These are phyloP conservation scores for Cladosporium sp. DNA, from an alignment of 2,329 filamentous ascomycete species.

Conservation along the genomic window DNA sequence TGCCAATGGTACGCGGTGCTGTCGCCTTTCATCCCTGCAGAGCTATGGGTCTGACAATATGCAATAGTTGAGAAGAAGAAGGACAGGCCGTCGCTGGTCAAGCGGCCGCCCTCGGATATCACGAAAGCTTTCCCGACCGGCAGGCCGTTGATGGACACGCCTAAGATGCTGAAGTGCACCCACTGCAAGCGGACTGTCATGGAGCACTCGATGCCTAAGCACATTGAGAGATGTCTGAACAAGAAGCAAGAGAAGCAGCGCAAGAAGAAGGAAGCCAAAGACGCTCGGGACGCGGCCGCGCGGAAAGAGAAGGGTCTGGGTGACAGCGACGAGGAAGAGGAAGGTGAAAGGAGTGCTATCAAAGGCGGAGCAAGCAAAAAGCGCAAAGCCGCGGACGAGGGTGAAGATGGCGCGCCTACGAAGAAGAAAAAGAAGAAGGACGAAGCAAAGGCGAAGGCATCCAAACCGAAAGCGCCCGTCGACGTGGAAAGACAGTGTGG, in stretches of 20 bases:
- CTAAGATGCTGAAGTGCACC: slow-evolving; percentile 77
- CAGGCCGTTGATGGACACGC: slow-evolving; percentile 70
- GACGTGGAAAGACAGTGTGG: slow-evolving; percentile 91
- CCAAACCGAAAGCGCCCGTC: slow-evolving; percentile 82
- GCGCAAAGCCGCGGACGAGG: slow-evolving; percentile 43
- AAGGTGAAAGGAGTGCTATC: slow-evolving; percentile 26
- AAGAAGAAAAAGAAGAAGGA: slow-evolving; percentile 68
- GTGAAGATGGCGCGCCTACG: slow-evolving; percentile 70
- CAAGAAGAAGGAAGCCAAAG: slow-evolving; percentile 59
- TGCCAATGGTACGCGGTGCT: slow-evolving; percentile 16
- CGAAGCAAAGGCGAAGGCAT: slow-evolving; percentile 52
- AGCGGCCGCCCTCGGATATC: slow-evolving; percentile 66
- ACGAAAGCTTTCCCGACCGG: slow-evolving; percentile 76
- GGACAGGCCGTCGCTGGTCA: slow-evolving; percentile 28
- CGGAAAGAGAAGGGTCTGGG: slow-evolving; percentile 41
- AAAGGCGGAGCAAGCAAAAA: slow-evolving; percentile 32
- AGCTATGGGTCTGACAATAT: neutral
- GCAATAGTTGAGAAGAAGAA: slow-evolving; percentile 12
- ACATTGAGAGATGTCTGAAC: slow-evolving; percentile 77
- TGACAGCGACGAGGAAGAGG: slow-evolving; percentile 29
- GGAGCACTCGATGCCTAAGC: slow-evolving; percentile 65
- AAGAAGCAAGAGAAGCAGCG: slow-evolving; percentile 65
- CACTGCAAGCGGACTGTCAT: slow-evolving; percentile 88
- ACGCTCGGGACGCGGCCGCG: slow-evolving; percentile 45
- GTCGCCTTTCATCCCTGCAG: neutral